Conservation (phyloP, 805 yeast genomes). For the Wickerhamiella azymoides region DNA sequence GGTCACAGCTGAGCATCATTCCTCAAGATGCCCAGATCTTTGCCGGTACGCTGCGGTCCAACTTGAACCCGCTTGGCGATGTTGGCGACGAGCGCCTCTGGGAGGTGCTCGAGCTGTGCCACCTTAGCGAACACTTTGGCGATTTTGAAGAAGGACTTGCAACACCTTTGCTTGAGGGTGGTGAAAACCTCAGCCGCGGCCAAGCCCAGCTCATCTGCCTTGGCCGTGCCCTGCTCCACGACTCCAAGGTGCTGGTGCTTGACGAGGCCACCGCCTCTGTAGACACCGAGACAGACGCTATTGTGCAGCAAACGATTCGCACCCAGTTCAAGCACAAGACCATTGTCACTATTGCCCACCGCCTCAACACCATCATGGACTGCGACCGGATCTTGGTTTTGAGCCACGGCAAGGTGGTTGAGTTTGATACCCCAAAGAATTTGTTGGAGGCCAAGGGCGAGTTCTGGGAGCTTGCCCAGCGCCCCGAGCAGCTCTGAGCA, state of each 20-base stretch:
- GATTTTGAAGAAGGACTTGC: conserved; percentile 33
- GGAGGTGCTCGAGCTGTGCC: conserved; percentile 46
- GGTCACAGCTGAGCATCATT: conserved; percentile 49
- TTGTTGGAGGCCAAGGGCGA: conserved; percentile 40
- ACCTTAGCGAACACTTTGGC: conserved; percentile 30
- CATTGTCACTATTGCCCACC: conserved; percentile 67
- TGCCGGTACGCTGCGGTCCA: conserved; percentile 48
- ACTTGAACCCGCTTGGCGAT: conserved; percentile 51
- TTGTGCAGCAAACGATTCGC: conserved; percentile 53
- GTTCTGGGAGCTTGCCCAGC: conserved; percentile 11
- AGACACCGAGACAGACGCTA: conserved; percentile 64
- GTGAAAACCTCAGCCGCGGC: conserved; percentile 69
- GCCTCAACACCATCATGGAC: conserved; percentile 52
- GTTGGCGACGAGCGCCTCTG: conserved; percentile 41
- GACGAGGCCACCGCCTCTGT: conserved; percentile 60
- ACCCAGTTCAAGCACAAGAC: conserved; percentile 53
- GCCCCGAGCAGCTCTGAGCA: conserved; percentile 5
- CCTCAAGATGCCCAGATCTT: conserved; percentile 70
- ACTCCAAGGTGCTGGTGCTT: conserved; percentile 49
- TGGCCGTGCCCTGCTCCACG: conserved; percentile 58
- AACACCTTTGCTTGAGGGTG: conserved; percentile 47
- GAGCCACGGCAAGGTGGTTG: conserved; percentile 31
- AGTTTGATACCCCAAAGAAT: conserved; percentile 50
- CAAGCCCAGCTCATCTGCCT: conserved; percentile 69
- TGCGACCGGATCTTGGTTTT: conserved; percentile 55